Evolutionary conservation across 2,329 filamentous ascomycete genomes (phyloP), one percentile per base, ranked within the genome.

Genomic region (Colletotrichum magnum): DNA sequence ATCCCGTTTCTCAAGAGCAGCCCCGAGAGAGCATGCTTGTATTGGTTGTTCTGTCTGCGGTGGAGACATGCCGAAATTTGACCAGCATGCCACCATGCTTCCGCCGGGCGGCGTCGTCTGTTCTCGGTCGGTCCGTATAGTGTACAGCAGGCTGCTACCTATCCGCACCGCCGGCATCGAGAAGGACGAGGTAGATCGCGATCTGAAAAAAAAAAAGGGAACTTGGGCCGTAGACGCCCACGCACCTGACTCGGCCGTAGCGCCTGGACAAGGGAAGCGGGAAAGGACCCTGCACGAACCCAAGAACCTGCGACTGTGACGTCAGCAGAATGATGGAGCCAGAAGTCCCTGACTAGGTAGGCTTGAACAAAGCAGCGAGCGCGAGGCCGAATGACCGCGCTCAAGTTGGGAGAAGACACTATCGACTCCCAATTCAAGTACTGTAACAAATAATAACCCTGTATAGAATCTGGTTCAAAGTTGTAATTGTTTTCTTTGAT

Each of bases 241-340:
- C 52, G 50, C 62, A 61, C 56, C 67, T 66, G 67, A 69, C 67
- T 69, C 67, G 62, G 51, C 67, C 62, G 36, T 66, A 57, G 57
- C 18, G 59, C 26, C 59, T 64, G 28, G 18, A 54, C 7, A 65
- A 48, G n/a, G 32, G 16, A 16, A 36, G 16, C 13, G 16, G 16
- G 13, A 36, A 50, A 26, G 66, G 62, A 61, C 67, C 62, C 67
- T 69, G 67, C 62, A 56, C 67, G 39, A 67, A 45, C 67, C 43
- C 18, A 47, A 52, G 57, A 54, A 63, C 41, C 67, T 57, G 36
- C 62, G 57, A 15, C 5, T 9, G 57, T 69, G 67, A 69, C 67
- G 67, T 69, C 67, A 67, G 56, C 7, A 36, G 3, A 36, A 9
- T 61, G 36, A 21, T 43, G 43, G 43, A 50, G 41, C n/a, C 51